Evolutionary conservation across 129 eudicot species (phyloP).

Genomic region (Arctium minus): DNA sequence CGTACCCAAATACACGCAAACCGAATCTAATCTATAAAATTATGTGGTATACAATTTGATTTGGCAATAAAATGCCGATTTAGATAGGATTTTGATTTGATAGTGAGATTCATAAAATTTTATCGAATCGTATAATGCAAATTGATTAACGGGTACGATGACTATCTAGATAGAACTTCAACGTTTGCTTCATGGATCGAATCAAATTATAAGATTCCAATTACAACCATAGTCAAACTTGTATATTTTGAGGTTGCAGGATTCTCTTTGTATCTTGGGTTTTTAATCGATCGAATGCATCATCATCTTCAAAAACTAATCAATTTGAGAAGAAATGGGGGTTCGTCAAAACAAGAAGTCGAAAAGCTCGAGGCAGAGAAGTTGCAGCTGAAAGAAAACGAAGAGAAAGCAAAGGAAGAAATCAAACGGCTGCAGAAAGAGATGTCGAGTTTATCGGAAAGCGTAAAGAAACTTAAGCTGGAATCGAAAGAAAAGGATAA

Average conservation of each 20-base stretch:
- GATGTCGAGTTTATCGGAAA: conserved; percentile 43
- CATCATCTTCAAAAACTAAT: conserved; percentile 65
- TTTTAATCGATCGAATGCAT: conserved; percentile 90
- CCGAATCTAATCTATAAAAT: background rate
- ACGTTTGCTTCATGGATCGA: background rate
- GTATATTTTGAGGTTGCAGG: conserved; percentile 49
- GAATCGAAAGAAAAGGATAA: conserved; percentile 72
- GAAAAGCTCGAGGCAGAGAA: conserved; percentile 84
- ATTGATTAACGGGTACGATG: background rate
- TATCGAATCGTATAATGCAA: background rate
- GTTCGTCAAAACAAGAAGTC: conserved; percentile 57
- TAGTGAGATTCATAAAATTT: background rate
- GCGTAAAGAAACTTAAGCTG: conserved; percentile 52
- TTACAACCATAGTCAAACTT: background rate
- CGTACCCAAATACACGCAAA: background rate
- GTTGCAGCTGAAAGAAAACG: conserved; percentile 63
- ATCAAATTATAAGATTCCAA: background rate
- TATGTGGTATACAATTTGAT: background rate
- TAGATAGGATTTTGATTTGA: background rate
- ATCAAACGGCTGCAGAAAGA: conserved; percentile 53
- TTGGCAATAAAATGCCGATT: background rate
- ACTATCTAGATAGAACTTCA: background rate
- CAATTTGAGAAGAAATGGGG: conserved; percentile 48
- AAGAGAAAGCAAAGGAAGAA: conserved; percentile 63
- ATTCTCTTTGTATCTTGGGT: conserved; percentile 82